These are phyloP conservation scores for Thyridium curvatum DNA, from an alignment of 2,329 filamentous ascomycete species.

Conservation along the genomic window DNA sequence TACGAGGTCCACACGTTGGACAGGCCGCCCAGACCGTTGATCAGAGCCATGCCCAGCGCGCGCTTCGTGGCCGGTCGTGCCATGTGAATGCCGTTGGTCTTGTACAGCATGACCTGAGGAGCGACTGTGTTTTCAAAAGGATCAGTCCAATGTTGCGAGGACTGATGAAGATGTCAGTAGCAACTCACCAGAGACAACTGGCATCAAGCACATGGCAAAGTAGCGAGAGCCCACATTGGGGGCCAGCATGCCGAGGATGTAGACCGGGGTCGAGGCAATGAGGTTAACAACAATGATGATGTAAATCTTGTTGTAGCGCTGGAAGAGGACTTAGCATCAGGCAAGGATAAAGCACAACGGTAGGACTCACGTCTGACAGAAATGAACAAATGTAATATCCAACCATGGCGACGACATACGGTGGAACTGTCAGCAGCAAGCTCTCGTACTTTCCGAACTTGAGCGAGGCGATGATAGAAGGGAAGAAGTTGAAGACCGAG, in stretches of 20 bases:
- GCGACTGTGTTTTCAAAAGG: too few species aligned
- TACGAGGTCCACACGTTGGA: slow-evolving; percentile 28
- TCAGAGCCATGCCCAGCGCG: slow-evolving; percentile 30
- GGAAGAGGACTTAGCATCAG: too few species aligned
- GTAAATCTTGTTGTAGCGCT: slow-evolving; percentile 28
- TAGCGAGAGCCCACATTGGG: slow-evolving; percentile 30
- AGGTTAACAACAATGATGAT: slow-evolving; percentile 26
- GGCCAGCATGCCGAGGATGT: slow-evolving; percentile 29
- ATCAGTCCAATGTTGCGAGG: too few species aligned
- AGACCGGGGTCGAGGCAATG: slow-evolving; percentile 23
- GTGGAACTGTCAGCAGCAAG: too few species aligned
- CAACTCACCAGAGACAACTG: too few species aligned
- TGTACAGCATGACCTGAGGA: slow-evolving; percentile 32
- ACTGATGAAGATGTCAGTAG: too few species aligned
- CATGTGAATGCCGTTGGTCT: slow-evolving; percentile 21
- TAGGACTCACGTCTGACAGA: too few species aligned
- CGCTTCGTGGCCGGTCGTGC: slow-evolving; percentile 33
- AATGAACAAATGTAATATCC: slow-evolving; percentile 9
- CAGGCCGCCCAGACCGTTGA: slow-evolving; percentile 28
- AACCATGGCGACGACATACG: too few species aligned
- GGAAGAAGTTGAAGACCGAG: slow-evolving; percentile 15
- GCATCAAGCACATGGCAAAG: slow-evolving; percentile 35
- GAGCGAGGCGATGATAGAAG: too few species aligned
- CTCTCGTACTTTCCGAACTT: too few species aligned
- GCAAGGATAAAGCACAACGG: too few species aligned